Percentiles rank a stretch among this genome's conserved stretches.
Evolutionary conservation across 805 yeast genomes (phyloP).

Genomic region (Metschnikowia colocasiae): DNA sequence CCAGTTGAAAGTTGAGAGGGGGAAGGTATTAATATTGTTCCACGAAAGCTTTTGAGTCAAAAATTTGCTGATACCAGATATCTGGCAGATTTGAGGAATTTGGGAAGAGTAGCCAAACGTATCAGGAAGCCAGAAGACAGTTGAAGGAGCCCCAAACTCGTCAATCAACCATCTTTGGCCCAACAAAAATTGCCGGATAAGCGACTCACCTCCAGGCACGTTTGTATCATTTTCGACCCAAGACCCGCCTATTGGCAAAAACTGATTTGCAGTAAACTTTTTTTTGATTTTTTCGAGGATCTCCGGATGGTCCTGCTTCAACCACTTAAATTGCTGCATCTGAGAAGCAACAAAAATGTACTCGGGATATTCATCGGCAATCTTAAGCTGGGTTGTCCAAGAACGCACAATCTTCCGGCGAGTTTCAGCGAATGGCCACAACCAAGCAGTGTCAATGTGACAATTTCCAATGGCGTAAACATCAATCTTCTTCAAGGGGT

Average conservation of each 20-base stretch:
- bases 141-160: conserved; percentile 72
- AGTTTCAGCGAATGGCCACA: conserved; percentile 99
- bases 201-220: conserved; percentile 90
- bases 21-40: conserved; percentile 92
- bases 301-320: conserved; percentile 80
- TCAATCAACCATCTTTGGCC: conserved; percentile 85
- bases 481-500: conserved; percentile 43
- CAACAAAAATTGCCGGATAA: conserved; percentile 79
- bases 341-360: conserved; percentile 93
- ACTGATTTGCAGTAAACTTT: conserved; percentile 67
- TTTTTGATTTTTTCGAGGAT: conserved; percentile 61
- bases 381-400: conserved; percentile 88
- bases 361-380: conserved; percentile 87
- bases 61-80: conserved; percentile 81
- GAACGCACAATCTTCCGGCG: conserved; percentile 88
- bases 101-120: conserved; percentile 96
- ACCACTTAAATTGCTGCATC: conserved; percentile 94
- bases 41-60: conserved; percentile 92
- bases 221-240: conserved; percentile 99
- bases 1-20: conserved; percentile 92
- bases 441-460: conserved; percentile 98
- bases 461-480: conserved; percentile 92
- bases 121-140: conserved; percentile 93
- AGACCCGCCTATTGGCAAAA: conserved; percentile 91
- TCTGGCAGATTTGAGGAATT: conserved; percentile 85